Evolutionary conservation across 352 stramenopile genomes (phyloP).

Genomic region (Phytopythium litorale): DNA sequence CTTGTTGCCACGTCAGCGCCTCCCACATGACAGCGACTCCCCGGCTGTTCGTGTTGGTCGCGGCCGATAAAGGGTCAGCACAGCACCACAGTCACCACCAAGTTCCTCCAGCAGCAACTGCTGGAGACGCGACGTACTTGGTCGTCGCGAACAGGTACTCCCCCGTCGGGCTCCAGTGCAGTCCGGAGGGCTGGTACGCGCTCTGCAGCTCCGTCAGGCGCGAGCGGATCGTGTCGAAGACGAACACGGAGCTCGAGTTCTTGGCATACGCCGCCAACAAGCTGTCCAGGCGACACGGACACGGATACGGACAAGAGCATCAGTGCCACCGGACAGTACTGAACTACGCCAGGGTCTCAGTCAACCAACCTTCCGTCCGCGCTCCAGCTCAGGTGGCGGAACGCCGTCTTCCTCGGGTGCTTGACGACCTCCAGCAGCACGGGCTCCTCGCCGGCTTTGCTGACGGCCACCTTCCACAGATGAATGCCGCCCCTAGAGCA

Average conservation of each 20-base stretch:
- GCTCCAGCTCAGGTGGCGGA: conserved; percentile 66
- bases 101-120: not conserved
- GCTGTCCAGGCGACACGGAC: conserved; percentile 12
- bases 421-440: conserved; percentile 56
- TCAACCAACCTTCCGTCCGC: conserved; percentile 45
- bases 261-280: conserved; percentile 54
- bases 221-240: conserved; percentile 60
- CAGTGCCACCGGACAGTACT: not conserved
- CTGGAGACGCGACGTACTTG: conserved; percentile 28
- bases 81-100: no score
- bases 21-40: conserved; percentile 76
- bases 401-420: conserved; percentile 42
- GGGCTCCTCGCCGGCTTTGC: conserved; percentile 37
- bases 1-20: conserved; percentile 72
- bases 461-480: conserved; percentile 59
- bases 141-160: conserved; percentile 79
- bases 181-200: conserved; percentile 32
- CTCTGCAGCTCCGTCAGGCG: conserved; percentile 62
- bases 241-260: conserved; percentile 39
- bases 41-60: conserved; percentile 18
- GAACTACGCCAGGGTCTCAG: not conserved
- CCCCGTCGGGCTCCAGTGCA: conserved; percentile 80
- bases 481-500: conserved; percentile 45
- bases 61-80: not conserved
- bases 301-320: not conserved